Evolutionary conservation across 768 basidiomycete species (phyloP).

Genomic region (Termitomyces sp.): DNA sequence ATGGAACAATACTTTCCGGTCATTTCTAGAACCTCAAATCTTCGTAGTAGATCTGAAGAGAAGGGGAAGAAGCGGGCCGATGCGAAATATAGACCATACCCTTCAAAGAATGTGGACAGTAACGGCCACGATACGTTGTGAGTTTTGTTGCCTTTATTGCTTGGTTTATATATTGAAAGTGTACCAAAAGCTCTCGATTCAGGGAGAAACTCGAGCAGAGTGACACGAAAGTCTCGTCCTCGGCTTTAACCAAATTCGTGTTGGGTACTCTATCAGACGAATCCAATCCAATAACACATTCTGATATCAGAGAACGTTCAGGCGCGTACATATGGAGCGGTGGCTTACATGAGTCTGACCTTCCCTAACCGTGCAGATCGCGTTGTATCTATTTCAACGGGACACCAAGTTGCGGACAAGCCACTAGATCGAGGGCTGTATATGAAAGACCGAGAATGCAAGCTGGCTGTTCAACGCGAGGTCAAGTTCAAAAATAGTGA

Average conservation of each 20-base stretch:
- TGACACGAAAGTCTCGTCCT: slow-evolving; percentile 30
- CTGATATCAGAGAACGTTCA: slow-evolving; percentile 58
- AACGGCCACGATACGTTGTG: slow-evolving; percentile 15
- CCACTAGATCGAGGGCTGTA: slow-evolving; percentile 35
- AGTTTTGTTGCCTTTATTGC: neutral
- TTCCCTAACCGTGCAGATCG: slow-evolving; percentile 37
- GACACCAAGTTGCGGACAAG: slow-evolving; percentile 64
- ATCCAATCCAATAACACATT: slow-evolving; percentile 79
- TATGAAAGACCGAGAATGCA: slow-evolving; percentile 42
- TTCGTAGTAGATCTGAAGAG: slow-evolving; percentile 11
- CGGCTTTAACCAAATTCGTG: slow-evolving; percentile 56
- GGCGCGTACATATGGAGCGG: slow-evolving; percentile 36
- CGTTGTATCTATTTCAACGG: slow-evolving; percentile 61
- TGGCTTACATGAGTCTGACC: neutral
- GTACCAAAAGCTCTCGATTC: slow-evolving; percentile 6
- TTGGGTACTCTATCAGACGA: slow-evolving; percentile 59
- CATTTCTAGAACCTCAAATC: slow-evolving; percentile 16
- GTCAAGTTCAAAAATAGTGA: slow-evolving; percentile 21
- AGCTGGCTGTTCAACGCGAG: slow-evolving; percentile 36
- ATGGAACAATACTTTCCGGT: slow-evolving; percentile 28
- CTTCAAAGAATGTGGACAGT: neutral
- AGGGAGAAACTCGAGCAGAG: slow-evolving; percentile 16
- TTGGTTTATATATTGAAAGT: slow-evolving; percentile 7
- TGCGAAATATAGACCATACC: slow-evolving; percentile 20
- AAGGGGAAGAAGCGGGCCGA: slow-evolving; percentile 15